A percentile compares a stretch with the other conserved stretches of the same genome.
These are phyloP conservation scores for Ceratocystis papillata DNA, from an alignment of 2,329 filamentous ascomycete species.

Conservation along the genomic window DNA sequence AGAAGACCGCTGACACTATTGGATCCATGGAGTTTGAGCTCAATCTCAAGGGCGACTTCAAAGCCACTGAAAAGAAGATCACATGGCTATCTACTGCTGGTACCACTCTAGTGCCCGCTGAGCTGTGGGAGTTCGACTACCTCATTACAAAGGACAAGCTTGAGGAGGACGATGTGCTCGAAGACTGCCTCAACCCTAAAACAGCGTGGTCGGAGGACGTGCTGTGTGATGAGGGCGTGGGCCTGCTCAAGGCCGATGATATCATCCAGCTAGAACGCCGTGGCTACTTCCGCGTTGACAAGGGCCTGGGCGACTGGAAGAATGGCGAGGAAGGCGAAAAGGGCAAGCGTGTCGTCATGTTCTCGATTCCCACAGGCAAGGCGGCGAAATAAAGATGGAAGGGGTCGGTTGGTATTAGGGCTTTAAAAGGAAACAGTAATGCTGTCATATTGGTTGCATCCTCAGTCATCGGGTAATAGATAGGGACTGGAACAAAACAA, in stretches of 20 bases:
- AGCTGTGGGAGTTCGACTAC: slow-evolving; percentile 56
- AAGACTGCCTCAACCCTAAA: slow-evolving; percentile 67
- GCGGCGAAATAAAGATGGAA: slow-evolving; percentile 33
- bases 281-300: slow-evolving; percentile 82
- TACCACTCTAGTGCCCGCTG: slow-evolving; percentile 60
- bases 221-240: slow-evolving; percentile 70
- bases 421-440: slow-evolving; percentile 3
- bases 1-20: slow-evolving; percentile 44
- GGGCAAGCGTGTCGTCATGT: slow-evolving; percentile 43
- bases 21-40: slow-evolving; percentile 67
- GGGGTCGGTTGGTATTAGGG: background rate
- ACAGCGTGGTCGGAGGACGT: slow-evolving; percentile 67
- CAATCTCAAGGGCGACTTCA: slow-evolving; percentile 87
- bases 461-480: background rate
- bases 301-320: slow-evolving; percentile 42
- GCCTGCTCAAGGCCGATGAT: slow-evolving; percentile 68
- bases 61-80: slow-evolving; percentile 91
- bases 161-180: slow-evolving; percentile 73
- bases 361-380: slow-evolving; percentile 49
- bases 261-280: slow-evolving; percentile 93
- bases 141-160: slow-evolving; percentile 74
- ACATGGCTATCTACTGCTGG: slow-evolving; percentile 76
- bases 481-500: slow-evolving; percentile 11
- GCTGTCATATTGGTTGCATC: background rate
- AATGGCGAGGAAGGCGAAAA: slow-evolving; percentile 41